These are phyloP conservation scores for Colletotrichum simmondsii DNA, from an alignment of 2,329 filamentous ascomycete genomes.

Conservation along the genomic window DNA sequence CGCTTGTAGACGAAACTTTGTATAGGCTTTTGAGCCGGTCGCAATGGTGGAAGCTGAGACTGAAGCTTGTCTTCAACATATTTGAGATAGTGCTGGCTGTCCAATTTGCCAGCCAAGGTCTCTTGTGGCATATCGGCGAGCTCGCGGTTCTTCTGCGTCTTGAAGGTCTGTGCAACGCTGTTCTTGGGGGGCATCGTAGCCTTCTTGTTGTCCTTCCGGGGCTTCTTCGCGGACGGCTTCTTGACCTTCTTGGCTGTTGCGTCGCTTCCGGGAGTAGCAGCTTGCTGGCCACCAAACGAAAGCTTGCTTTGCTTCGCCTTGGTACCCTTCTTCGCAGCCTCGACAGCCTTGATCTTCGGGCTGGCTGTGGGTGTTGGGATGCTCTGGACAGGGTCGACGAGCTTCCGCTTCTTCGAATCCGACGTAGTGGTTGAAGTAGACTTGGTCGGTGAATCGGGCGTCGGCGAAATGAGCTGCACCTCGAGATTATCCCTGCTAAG, in stretches of 20 bases:
- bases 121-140: conserved; percentile 40
- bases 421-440: conserved; percentile 41
- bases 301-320: conserved; percentile 66
- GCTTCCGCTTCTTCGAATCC: conserved; percentile 51
- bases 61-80: conserved; percentile 35
- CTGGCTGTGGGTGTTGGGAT: conserved; percentile 70
- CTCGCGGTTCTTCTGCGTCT: conserved; percentile 52
- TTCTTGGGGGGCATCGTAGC: conserved; percentile 48
- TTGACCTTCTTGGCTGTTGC: conserved; percentile 41
- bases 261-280: conserved; percentile 35
- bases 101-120: conserved; percentile 37
- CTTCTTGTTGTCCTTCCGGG: conserved; percentile 49
- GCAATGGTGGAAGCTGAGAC: conserved; percentile 39
- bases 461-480: conserved; percentile 49
- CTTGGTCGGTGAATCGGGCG: conserved; percentile 38
- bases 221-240: conserved; percentile 42
- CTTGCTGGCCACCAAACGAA: conserved; percentile 47
- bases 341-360: conserved; percentile 57
- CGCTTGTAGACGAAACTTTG: conserved; percentile 35
- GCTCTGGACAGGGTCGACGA: conserved; percentile 55
- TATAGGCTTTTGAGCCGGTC: conserved; percentile 36
- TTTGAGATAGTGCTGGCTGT: conserved; percentile 38
- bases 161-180: conserved; percentile 54
- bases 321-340: conserved; percentile 50
- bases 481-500: conserved; percentile 51